A percentile compares a stretch with the other conserved stretches of the same genome.
Conservation (phyloP, 164 flowering plant species). For the Piper longum region DNA sequence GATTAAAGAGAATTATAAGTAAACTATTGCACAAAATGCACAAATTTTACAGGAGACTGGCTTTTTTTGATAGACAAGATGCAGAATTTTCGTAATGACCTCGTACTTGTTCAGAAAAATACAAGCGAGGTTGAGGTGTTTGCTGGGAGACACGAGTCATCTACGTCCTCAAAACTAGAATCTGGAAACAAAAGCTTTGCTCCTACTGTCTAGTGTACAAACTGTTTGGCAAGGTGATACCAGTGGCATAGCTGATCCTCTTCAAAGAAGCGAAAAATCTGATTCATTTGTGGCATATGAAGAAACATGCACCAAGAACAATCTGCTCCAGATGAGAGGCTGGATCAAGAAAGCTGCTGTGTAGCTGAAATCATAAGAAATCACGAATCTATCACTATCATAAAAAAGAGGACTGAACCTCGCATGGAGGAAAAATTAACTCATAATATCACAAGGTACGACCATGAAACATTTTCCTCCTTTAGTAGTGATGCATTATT, state of each 20-base stretch:
- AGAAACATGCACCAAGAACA: constrained; percentile 2
- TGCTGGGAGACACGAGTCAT: neutral
- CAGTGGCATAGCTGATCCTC: neutral
- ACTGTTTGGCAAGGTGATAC: neutral
- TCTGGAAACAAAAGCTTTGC: constrained; percentile 6
- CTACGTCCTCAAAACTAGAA: constrained; percentile 5
- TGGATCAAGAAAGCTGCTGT: constrained; percentile 14
- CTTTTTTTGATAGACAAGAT: constrained; percentile 27
- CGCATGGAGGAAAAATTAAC: constrained; percentile 13
- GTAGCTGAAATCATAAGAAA: constrained; percentile 40
- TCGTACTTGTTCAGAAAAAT: constrained; percentile 15
- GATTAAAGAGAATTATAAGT: constrained; percentile 14
- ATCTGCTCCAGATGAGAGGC: constrained; percentile 6
- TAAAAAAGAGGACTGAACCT: constrained; percentile 25
- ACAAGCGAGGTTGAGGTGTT: constrained; percentile 6
- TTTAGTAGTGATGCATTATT: neutral
- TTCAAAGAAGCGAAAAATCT: constrained; percentile 6
- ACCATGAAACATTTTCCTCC: neutral
- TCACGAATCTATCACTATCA: constrained; percentile 43
- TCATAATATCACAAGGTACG: constrained; percentile 27
- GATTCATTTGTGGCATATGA: constrained; percentile 1
- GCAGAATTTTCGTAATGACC: constrained; percentile 22
- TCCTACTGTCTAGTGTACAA: neutral
- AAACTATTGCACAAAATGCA: constrained; percentile 9
- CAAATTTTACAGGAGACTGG: constrained; percentile 11